Conservation (phyloP, 306 rosid genomes). For the Oemleria cerasiformis region DNA sequence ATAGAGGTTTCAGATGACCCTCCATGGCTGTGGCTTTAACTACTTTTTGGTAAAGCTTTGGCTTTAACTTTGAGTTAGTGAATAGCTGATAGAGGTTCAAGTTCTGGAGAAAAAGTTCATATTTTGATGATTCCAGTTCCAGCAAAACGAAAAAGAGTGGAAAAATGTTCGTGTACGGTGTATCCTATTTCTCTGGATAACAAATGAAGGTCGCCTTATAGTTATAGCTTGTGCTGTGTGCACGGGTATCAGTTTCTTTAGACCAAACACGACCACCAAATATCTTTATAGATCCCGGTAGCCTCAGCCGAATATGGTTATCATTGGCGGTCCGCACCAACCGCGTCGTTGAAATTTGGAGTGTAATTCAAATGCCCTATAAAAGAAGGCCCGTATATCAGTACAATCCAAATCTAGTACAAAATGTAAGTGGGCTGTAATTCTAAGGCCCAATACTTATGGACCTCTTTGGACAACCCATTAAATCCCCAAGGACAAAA, state of each 20-base stretch:
- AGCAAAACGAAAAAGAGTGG: no score
- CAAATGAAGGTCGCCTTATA: not conserved
- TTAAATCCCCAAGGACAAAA: not conserved
- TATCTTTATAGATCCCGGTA: no score
- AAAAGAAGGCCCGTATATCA: no score
- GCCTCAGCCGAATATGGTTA: no score
- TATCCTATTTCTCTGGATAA: not conserved
- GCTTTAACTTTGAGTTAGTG: not conserved
- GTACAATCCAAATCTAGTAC: not conserved
- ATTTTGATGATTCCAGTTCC: not conserved
- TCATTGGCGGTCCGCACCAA: no score
- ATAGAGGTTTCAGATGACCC: slow-evolving; percentile 41
- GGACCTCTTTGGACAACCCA: not conserved
- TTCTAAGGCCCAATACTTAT: not conserved
- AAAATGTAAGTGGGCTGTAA: not conserved
- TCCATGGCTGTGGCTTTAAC: slow-evolving; percentile 34
- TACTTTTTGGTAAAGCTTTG: not conserved
- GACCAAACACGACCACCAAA: no score
- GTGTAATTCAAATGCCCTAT: no score
- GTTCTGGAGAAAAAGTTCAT: not conserved
- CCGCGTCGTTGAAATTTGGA: no score
- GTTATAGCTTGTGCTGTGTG: not conserved
- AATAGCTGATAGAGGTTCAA: not conserved
- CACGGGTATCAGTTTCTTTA: no score
- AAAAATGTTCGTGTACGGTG: not conserved